Conservation (phyloP, 2,329 filamentous ascomycete genomes). For the Lachnellula suecica region DNA sequence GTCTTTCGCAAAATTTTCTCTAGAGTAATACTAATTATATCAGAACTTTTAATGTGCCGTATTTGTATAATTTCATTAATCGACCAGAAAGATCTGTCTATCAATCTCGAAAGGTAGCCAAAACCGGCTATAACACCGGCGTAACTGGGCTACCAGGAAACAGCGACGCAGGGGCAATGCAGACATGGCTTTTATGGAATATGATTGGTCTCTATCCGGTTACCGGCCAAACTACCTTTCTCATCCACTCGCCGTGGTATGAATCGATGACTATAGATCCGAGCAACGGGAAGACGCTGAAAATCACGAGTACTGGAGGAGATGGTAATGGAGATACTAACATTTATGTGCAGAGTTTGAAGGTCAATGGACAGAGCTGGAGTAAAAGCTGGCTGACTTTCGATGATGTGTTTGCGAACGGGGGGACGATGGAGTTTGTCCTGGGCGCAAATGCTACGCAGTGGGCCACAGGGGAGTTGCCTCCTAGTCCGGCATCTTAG, state of each 20-base stretch:
- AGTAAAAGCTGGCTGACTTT: slow-evolving; percentile 64
- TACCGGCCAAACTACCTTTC: slow-evolving; percentile 66
- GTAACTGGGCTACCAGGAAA: slow-evolving; percentile 64
- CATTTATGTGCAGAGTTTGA: slow-evolving; percentile 64
- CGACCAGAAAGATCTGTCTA: slow-evolving; percentile 61
- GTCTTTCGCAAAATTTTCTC: neutral
- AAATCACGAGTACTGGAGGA: slow-evolving; percentile 53
- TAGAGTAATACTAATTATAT: neutral
- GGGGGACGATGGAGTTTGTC: slow-evolving; percentile 63
- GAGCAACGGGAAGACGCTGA: slow-evolving; percentile 51
- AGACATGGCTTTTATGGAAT: slow-evolving; percentile 67
- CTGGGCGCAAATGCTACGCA: slow-evolving; percentile 51
- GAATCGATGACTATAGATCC: slow-evolving; percentile 57
- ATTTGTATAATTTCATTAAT: slow-evolving; percentile 66
- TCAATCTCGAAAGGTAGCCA: slow-evolving; percentile 57
- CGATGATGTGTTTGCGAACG: slow-evolving; percentile 63
- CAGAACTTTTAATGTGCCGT: slow-evolving; percentile 58
- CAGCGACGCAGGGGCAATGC: slow-evolving; percentile 71
- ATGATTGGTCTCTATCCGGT: slow-evolving; percentile 69
- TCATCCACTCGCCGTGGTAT: slow-evolving; percentile 66
- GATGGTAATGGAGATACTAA: slow-evolving; percentile 43
- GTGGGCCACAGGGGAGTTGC: slow-evolving; percentile 60
- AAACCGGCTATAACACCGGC: slow-evolving; percentile 56
- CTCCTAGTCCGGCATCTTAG: slow-evolving; percentile 65
- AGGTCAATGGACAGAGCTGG: slow-evolving; percentile 64